Evolutionary conservation across 768 basidiomycete species (phyloP), one percentile per base, ranked within the genome.

Genomic region (Lyophyllum decastes): DNA sequence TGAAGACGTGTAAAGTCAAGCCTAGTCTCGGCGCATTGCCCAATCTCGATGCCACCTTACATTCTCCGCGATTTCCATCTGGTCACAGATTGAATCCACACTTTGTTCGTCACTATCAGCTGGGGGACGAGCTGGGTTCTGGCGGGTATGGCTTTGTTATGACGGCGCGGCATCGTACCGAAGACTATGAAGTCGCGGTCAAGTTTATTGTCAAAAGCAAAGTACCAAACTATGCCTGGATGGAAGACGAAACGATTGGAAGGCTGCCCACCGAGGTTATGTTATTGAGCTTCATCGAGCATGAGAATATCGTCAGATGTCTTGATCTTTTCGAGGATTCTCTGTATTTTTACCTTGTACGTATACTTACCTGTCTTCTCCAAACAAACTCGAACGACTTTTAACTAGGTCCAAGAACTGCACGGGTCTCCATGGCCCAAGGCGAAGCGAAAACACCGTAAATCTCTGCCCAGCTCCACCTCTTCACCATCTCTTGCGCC

Each of bases 81-180:
- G 81, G 79, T 1, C 90, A 94, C 69, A 66, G 67, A 34, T 80
- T 94, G 47, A 78, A 87, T 64, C 66, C 78, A 6, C 74, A 77
- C 44, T 94, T 94, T 64, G 82, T 83, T 48, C 75, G 72, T 41
- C 67, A 66, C 47, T 93, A 91, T 64, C 68, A 76, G 35, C 82
- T 91, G 22, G 82, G 81, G 35, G 90, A 90, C 62, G 88, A 92
- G 68, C 80, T 98, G 24, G 95, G 95, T 41, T 86, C 87, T 10
- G 95, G 95, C 44, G 95, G 95, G 17, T 98, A 95, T 68, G 95
- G 95, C 2, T 97, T 98, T 69, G 95, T 98, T 25, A 91, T 96
- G 82, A 89, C 90, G 2, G 94, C 93, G 10, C 73, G 78, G 34
- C 84, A 92, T 67, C 84, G 83, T 14, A 64, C 61, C 27, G 78